These are phyloP conservation scores for Gymnopilus dilepis DNA, from an alignment of 768 basidiomycete genomes.

Conservation along the genomic window DNA sequence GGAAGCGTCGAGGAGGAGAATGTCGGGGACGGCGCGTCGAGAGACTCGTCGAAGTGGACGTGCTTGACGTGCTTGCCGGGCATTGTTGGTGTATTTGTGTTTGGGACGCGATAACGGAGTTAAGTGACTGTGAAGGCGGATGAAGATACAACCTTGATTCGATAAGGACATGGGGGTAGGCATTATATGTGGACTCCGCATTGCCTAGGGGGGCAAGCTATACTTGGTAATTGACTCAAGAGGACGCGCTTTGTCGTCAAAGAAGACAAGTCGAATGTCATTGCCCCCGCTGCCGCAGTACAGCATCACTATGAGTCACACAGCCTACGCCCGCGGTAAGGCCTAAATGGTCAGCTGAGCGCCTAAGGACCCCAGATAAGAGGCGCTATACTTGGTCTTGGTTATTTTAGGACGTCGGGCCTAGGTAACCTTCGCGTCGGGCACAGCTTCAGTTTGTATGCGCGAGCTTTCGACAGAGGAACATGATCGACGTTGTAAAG, in stretches of 20 bases:
- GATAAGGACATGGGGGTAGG: not conserved
- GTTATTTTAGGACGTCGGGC: not conserved
- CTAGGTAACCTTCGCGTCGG: not conserved
- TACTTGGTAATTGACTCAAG: conserved; percentile 11
- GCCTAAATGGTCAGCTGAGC: conserved; percentile 16
- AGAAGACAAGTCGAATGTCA: conserved; percentile 12
- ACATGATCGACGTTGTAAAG: too few species aligned
- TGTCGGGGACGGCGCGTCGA: conserved; percentile 21
- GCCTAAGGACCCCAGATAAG: conserved; percentile 15
- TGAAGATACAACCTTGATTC: not conserved
- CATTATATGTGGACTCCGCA: conserved; percentile 13
- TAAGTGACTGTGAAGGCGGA: conserved; percentile 9
- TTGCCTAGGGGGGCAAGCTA: conserved; percentile 3
- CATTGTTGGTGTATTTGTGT: conserved; percentile 23
- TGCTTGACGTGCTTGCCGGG: conserved; percentile 34
- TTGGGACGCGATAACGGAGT: not conserved
- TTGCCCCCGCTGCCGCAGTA: conserved; percentile 19
- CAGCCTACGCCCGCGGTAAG: conserved; percentile 10
- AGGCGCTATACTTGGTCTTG: conserved; percentile 7
- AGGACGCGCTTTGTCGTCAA: conserved; percentile 4
- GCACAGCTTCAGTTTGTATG: conserved; percentile 7
- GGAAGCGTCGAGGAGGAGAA: conserved; percentile 24
- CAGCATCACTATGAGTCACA: conserved; percentile 16
- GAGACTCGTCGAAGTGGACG: conserved; percentile 20
- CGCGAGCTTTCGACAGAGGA: not conserved